A percentile compares a stretch with the other conserved stretches of the same genome.
These are phyloP conservation scores for Hanseniaspora occidentalis DNA, from an alignment of 805 yeast species.

Conservation along the genomic window DNA sequence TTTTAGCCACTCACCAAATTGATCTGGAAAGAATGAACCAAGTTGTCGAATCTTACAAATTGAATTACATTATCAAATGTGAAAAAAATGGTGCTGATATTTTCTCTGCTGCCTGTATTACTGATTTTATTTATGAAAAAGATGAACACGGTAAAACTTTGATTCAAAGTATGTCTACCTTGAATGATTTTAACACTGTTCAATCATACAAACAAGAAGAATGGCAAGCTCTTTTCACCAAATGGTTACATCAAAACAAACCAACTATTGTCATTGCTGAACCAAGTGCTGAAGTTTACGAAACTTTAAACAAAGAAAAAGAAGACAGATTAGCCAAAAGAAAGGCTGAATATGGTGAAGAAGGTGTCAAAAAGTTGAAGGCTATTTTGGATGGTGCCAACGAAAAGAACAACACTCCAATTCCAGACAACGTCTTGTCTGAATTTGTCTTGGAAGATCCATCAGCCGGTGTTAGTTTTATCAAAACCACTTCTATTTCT, in stretches of 20 bases:
- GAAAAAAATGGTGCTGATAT: constrained; percentile 48
- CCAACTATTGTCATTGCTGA: constrained; percentile 56
- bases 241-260: constrained; percentile 45
- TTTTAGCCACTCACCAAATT: constrained; percentile 46
- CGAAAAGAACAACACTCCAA: constrained; percentile 54
- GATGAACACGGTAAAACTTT: constrained; percentile 31
- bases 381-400: constrained; percentile 49
- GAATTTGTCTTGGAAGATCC: constrained; percentile 66
- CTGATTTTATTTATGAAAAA: constrained; percentile 68
- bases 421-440: constrained; percentile 55
- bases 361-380: constrained; percentile 43
- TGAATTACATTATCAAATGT: constrained; percentile 45
- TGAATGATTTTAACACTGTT: constrained; percentile 43
- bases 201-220: constrained; percentile 46
- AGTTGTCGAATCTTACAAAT: constrained; percentile 49
- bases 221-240: constrained; percentile 50
- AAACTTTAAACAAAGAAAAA: constrained; percentile 28
- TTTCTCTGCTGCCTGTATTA: constrained; percentile 55
- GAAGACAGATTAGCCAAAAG: constrained; percentile 38
- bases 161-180: constrained; percentile 37
- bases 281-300: constrained; percentile 53
- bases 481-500: constrained; percentile 49
- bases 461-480: constrained; percentile 51
- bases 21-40: constrained; percentile 58
- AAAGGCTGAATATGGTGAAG: constrained; percentile 38